Base-by-base conservation (phyloP, 1,139 yeast genomes). In the Candida sojae region DNA sequence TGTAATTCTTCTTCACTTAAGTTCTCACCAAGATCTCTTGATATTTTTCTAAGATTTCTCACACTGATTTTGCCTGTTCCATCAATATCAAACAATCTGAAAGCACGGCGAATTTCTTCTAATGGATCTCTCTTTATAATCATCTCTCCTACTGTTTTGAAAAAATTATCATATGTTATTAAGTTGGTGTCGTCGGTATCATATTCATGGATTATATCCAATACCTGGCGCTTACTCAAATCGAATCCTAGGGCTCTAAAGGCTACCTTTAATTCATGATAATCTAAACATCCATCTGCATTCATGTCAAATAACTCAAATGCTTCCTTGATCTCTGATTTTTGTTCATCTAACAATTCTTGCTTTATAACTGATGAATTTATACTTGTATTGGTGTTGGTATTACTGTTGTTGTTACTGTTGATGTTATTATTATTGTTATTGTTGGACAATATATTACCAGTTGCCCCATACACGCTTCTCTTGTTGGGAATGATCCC, bases 201-300 rank as follows among this genome's bases (percentile, higher is more conserved):
- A 61, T 86, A 86, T 55, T 89, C 95, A 48, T 84, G 86, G 50
- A 95, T 83, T 33, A 92, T 80, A 52, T 86, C 86, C 55, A 92
- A 73, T 4, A 93, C 92, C 57, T 91, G 95, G 47, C 86, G 74
- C 62, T 92, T 92, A 40, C 84, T 70, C 57, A 88, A 76, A 44
- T 92, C 97, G 61, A 95, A 95, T 1, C 99, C 99, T 42, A 95
- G 74, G 0, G 99, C 99, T 53, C 96, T 71, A 73, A 93, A 84
- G 0, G 99, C 98, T 13, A 92, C 89, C 64, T 89, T 90, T 55
- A 89, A 73, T 61, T 93, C 99, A 60, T 93, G 99, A 63, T 88
- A 93, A 62, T 93, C 98, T 52, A 95, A 75, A 53, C 79, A 80
- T 11, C 97, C 96, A 64, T 93, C 99, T 49, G 84, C 85, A 64